Percentiles rank a stretch among this genome's conserved stretches.
Conservation (phyloP, 1,284 basidiomycete species). For the Malassezia nana region DNA sequence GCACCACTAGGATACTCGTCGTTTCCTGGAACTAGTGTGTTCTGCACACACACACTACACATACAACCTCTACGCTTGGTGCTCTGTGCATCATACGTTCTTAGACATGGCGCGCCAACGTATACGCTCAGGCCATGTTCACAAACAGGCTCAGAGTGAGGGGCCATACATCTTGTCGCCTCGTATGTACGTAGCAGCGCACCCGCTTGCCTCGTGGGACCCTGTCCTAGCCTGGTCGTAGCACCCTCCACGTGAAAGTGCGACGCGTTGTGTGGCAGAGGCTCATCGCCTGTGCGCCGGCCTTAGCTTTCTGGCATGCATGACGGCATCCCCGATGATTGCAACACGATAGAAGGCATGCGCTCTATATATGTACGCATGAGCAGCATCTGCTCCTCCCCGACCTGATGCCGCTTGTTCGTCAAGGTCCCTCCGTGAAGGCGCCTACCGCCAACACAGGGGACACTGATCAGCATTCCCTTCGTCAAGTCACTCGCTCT, state of each 20-base stretch:
- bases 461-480: not conserved
- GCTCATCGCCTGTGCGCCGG: not conserved
- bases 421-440: not conserved
- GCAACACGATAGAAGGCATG: not conserved
- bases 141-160: no score
- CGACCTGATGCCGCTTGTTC: not conserved
- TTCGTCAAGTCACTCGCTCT: not conserved
- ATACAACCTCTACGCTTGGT: no score
- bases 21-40: not conserved
- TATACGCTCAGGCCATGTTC: no score
- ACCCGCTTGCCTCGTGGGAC: not conserved
- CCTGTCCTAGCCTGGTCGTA: not conserved
- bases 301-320: not conserved
- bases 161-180: no score
- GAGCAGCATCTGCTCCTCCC: not conserved
- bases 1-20: conserved; percentile 18
- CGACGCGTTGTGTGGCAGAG: not conserved
- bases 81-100: no score
- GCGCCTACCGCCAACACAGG: not conserved
- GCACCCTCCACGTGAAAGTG: not conserved
- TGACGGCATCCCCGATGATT: not conserved
- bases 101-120: no score
- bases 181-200: no score
- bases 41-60: no score
- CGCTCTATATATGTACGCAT: not conserved